These are phyloP conservation scores for Decorospora gaudefroyi DNA, from an alignment of 2,329 filamentous ascomycete genomes.

Conservation along the genomic window DNA sequence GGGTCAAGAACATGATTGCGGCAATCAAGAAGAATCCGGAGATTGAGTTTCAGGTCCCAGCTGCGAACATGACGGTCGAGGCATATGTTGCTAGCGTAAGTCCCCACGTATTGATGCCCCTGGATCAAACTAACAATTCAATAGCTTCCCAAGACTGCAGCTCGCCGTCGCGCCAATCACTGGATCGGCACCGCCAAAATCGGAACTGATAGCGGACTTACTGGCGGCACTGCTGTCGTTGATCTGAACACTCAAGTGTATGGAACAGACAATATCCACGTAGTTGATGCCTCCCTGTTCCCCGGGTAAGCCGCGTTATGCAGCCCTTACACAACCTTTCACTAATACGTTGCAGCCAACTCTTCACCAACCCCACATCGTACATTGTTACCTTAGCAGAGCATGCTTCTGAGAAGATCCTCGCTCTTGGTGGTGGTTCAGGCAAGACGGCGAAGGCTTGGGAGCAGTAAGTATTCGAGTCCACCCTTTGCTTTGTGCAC, in stretches of 20 bases:
- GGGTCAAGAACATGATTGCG: conserved; percentile 64
- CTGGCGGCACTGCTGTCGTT: conserved; percentile 53
- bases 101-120: background rate
- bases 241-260: conserved; percentile 57
- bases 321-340: background rate
- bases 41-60: conserved; percentile 62
- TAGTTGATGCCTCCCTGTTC: conserved; percentile 56
- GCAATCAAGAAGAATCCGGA: conserved; percentile 59
- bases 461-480: conserved; percentile 6
- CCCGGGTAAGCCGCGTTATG: conserved; percentile 41
- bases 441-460: conserved; percentile 2
- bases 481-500: background rate
- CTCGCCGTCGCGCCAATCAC: conserved; percentile 52
- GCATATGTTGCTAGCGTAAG: conserved; percentile 57
- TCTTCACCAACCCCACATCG: conserved; percentile 47
- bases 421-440: conserved; percentile 35
- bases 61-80: conserved; percentile 56
- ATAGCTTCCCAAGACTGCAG: conserved; percentile 46
- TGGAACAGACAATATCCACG: conserved; percentile 53
- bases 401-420: conserved; percentile 48
- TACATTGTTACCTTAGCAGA: conserved; percentile 47
- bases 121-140: conserved; percentile 9
- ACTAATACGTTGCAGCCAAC: conserved; percentile 33
- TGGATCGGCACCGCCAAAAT: conserved; percentile 63
- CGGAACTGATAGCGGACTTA: conserved; percentile 52